Conservation (phyloP, 257 asterid genomes). For the Linderniella brevidens region DNA sequence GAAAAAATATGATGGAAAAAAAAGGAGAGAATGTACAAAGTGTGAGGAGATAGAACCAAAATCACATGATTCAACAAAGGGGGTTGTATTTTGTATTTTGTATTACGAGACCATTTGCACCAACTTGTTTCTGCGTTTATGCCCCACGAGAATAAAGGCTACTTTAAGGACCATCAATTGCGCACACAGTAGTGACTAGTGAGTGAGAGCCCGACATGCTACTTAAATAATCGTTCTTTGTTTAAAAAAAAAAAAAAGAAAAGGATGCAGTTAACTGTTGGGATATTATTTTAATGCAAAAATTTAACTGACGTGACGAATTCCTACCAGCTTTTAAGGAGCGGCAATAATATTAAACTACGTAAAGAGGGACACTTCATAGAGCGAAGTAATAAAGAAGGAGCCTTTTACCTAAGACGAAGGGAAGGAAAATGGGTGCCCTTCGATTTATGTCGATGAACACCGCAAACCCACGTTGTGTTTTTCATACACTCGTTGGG, state of each 20-base stretch:
- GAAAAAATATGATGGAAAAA: conserved; percentile 1
- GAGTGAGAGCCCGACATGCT: not conserved
- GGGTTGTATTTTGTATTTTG: conserved; percentile 9
- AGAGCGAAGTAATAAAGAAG: no score
- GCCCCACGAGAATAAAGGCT: conserved; percentile 31
- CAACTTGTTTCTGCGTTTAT: conserved; percentile 2
- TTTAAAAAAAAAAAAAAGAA: no score
- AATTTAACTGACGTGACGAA: conserved; percentile 15
- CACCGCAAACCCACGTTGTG: no score
- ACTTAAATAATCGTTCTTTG: no score
- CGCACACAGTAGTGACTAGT: not conserved
- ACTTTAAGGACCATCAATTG: conserved; percentile 26
- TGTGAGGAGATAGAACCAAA: conserved; percentile 25
- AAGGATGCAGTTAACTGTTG: no score
- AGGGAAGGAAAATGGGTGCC: no score
- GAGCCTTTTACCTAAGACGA: no score
- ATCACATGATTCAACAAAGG: conserved; percentile 39
- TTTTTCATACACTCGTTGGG: no score
- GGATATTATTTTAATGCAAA: conserved; percentile 2
- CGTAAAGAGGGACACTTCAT: no score
- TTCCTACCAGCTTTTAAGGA: conserved; percentile 22
- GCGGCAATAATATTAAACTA: conserved; percentile 5
- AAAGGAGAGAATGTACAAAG: conserved; percentile 22
- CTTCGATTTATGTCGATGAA: no score
- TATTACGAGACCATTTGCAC: conserved; percentile 37